Conservation (phyloP, 257 asterid genomes). For the Ophiorrhiza pumila region DNA sequence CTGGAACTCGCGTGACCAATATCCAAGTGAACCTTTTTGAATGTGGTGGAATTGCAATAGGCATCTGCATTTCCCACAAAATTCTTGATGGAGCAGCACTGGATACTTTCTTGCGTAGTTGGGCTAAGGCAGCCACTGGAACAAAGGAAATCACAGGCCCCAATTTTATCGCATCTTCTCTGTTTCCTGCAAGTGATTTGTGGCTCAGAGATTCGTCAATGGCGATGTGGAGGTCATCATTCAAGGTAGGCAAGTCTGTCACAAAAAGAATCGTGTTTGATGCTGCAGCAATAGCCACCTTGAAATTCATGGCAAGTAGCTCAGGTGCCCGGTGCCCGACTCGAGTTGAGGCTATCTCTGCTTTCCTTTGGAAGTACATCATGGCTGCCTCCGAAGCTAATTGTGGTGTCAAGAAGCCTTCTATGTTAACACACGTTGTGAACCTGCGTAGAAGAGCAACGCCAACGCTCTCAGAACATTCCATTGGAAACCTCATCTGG, state of each 20-base stretch:
- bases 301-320: slow-evolving; percentile 31
- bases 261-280: slow-evolving; percentile 61
- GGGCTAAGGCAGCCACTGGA: slow-evolving; percentile 40
- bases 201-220: slow-evolving; percentile 50
- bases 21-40: slow-evolving; percentile 51
- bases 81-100: slow-evolving; percentile 66
- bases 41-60: slow-evolving; percentile 80
- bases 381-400: slow-evolving; percentile 36
- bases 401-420: slow-evolving; percentile 26
- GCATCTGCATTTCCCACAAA: slow-evolving; percentile 58
- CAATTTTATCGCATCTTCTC: slow-evolving; percentile 40
- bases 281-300: slow-evolving; percentile 29
- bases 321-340: slow-evolving; percentile 26
- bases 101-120: slow-evolving; percentile 44
- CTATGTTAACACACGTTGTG: slow-evolving; percentile 63
- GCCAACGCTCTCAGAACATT: slow-evolving; percentile 34
- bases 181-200: slow-evolving; percentile 45
- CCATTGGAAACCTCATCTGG: slow-evolving; percentile 71
- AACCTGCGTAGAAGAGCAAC: slow-evolving; percentile 51
- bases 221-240: slow-evolving; percentile 54
- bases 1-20: slow-evolving; percentile 41
- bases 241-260: slow-evolving; percentile 51
- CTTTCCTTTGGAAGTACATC: slow-evolving; percentile 57
- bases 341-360: slow-evolving; percentile 63
- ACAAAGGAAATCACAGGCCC: slow-evolving; percentile 27